Conservation (phyloP, 257 asterid genomes). For the Fraxinus americana region DNA sequence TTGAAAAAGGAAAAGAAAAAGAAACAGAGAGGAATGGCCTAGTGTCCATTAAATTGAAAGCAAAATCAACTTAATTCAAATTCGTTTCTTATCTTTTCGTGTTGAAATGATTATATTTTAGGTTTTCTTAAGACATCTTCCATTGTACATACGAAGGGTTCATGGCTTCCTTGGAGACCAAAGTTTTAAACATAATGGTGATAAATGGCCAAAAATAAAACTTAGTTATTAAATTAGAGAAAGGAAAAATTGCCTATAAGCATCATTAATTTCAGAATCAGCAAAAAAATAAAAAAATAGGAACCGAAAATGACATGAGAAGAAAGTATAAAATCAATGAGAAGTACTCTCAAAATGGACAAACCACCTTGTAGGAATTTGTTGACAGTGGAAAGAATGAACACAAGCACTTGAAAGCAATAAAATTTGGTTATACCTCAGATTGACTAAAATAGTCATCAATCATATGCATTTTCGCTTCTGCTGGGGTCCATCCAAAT, state of each 20-base stretch:
- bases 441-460: constrained; percentile 67
- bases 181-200: neutral
- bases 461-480: constrained; percentile 91
- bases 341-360: neutral
- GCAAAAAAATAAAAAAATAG: neutral
- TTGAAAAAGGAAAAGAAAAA: neutral
- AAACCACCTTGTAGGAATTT: neutral
- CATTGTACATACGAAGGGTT: neutral
- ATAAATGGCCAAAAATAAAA: neutral
- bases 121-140: neutral
- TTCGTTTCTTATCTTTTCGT: neutral
- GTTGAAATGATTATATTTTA: neutral
- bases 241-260: neutral
- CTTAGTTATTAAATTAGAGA: neutral
- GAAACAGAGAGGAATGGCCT: neutral
- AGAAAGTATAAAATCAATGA: neutral
- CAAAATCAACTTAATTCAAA: neutral
- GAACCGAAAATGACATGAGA: neutral
- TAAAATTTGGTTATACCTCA: constrained; percentile 58
- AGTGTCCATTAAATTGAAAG: neutral
- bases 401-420: neutral
- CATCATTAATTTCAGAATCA: neutral
- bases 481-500: constrained; percentile 93
- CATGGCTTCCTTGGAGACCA: neutral
- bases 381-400: neutral